Evolutionary conservation across 176 grass and related monocot species (phyloP).

Genomic region (Avena eriantha): DNA sequence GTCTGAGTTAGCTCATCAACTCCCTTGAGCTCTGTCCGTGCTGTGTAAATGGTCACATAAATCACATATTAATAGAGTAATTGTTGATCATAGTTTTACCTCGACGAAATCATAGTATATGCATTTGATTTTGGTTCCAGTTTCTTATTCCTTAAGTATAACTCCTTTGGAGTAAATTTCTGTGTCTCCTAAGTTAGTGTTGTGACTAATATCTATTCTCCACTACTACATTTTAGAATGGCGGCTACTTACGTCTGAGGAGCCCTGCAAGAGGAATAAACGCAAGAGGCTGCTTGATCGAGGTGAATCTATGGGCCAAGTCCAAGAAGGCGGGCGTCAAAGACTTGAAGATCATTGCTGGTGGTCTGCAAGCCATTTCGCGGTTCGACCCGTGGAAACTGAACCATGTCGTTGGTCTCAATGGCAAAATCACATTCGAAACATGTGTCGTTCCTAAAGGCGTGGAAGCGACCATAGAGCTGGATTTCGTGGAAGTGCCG

Average conservation of each 20-base stretch:
- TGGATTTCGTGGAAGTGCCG: conserved; percentile 9
- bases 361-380: not conserved
- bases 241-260: not conserved
- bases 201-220: not conserved
- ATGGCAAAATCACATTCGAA: not conserved
- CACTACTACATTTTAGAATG: not conserved
- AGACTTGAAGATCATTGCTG: not conserved
- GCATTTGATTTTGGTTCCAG: not conserved
- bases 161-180: not conserved
- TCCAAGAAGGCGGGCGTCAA: not conserved
- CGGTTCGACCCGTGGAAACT: not conserved
- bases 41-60: not conserved
- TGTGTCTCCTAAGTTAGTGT: not conserved
- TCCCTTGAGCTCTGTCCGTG: too few relatives aligned
- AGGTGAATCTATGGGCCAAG: not conserved
- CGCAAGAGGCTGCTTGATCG: not conserved
- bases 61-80: not conserved
- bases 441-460: not conserved
- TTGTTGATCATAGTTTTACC: not conserved
- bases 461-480: conserved; percentile 1
- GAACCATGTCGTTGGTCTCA: not conserved
- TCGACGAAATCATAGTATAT: not conserved
- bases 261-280: not conserved
- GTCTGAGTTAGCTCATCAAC: too few relatives aligned
- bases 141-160: not conserved